phyloP scores from a whole-genome alignment of 345 rosid species.

The Hibiscus trionum region DNA sequence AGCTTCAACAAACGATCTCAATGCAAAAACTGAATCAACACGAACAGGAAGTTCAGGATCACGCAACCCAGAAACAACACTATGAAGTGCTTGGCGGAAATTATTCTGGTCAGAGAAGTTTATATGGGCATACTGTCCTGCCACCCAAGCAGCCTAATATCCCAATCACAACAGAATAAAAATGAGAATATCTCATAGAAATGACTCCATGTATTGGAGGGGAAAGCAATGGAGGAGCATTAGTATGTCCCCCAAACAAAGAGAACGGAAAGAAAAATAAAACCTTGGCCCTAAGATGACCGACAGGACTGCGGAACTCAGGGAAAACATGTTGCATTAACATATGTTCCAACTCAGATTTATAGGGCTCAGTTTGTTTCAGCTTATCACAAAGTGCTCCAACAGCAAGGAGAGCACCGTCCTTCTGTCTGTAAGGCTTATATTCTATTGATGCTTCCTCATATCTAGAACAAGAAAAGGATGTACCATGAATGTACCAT shows the following conservation, averaged over 20 bases:
- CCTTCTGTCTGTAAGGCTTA: constrained; percentile 86
- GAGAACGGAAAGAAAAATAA: constrained; percentile 4
- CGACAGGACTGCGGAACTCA: constrained; percentile 86
- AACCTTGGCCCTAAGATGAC: constrained; percentile 98
- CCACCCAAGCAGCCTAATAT: constrained; percentile 96
- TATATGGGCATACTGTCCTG: constrained; percentile 91
- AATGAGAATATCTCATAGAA: neutral
- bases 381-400: constrained; percentile 97
- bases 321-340: constrained; percentile 96
- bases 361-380: constrained; percentile 92
- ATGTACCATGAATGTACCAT: neutral
- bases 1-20: constrained; percentile 92
- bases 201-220: neutral
- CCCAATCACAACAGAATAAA: neutral
- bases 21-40: constrained; percentile 95
- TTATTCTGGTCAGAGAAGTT: constrained; percentile 75
- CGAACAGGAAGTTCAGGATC: constrained; percentile 98
- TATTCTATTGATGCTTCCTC: constrained; percentile 63
- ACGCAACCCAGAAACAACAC: constrained; percentile 88
- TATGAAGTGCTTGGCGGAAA: constrained; percentile 70
- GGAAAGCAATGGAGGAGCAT: neutral
- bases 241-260: neutral
- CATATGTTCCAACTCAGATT: constrained; percentile 88
- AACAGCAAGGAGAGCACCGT: constrained; percentile 96
- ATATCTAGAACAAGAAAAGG: constrained; percentile 40